These are phyloP conservation scores for Glonium stellatum DNA, from an alignment of 495 filamentous ascomycete genomes.

Conservation along the genomic window DNA sequence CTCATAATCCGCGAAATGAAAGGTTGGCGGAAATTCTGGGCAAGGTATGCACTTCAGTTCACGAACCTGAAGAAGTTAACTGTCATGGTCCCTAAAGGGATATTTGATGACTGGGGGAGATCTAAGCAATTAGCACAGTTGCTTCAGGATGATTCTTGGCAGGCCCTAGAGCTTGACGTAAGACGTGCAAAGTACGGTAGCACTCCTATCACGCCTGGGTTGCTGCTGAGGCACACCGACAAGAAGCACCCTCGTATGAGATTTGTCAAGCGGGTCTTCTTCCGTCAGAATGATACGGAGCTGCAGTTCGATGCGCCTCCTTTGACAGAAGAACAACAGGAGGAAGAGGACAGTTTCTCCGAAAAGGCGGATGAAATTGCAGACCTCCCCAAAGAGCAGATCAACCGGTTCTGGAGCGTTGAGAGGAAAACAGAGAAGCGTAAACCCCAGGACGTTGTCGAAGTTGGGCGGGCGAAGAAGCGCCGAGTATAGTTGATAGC, in stretches of 20 bases:
- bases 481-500: not conserved
- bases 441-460: not conserved
- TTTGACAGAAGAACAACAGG: conserved; percentile 9
- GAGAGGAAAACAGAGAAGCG: not conserved
- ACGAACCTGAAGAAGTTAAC: conserved; percentile 22
- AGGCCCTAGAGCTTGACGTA: conserved; percentile 15
- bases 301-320: conserved; percentile 1
- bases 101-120: conserved; percentile 17
- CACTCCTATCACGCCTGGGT: not conserved
- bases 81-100: conserved; percentile 12
- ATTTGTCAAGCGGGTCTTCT: conserved; percentile 25
- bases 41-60: conserved; percentile 18
- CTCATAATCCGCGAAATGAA: conserved; percentile 16
- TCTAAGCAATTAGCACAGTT: conserved; percentile 4
- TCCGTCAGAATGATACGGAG: conserved; percentile 6
- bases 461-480: not conserved
- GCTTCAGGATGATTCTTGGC: conserved; percentile 14
- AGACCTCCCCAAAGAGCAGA: not conserved
- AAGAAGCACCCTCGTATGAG: conserved; percentile 16
- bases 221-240: conserved; percentile 4
- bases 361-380: not conserved
- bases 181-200: not conserved
- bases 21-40: conserved; percentile 25
- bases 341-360: conserved; percentile 9
- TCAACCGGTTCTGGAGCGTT: not conserved